Evolutionary conservation across 768 basidiomycete genomes (phyloP), one percentile per base, ranked within the genome.

Genomic region (Sarcodon sp.): DNA sequence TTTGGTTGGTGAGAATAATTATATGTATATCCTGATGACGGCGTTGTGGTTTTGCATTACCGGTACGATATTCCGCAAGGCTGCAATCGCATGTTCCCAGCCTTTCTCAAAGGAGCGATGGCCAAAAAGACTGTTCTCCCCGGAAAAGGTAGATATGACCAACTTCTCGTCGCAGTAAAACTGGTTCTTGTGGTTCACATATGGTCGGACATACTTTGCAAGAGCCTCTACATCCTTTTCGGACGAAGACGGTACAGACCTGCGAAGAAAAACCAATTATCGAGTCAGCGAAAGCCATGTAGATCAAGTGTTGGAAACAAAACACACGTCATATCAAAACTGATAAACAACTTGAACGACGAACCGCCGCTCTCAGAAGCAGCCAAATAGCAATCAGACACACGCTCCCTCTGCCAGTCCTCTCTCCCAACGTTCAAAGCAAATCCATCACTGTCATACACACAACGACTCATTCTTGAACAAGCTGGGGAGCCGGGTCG

Each of bases 381-480:
- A 33, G 80, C 77, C 39, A 69, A 57, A 57, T 77, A 86, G 37
- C 54, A 55, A 15, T 53, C 54, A 1, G 35, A 15, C 2, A 58
- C 55, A 3, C 58, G 53, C 6, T 46, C 48, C 16, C 34, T 47
- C 38, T 61, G 61, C 61, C 60, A 62, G 6, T 53, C 47, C 34
- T 62, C 61, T 1, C 34, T 31, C 2, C 61, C 61, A 3, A 61
- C 47, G 21, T 62, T 61, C 9, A 62, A 50, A 10, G 53, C 56
- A 33, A 57, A 59, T 3, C 48, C 57, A 32, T 59, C 58, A 35
- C 58, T 59, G 18, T 12, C 9, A 18, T 16, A 7, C n/a, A 33
- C 27, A 13, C 16, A 15, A 36, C 41, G 32, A 27, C n/a, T n/a
- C n/a, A 32, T 1, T 3, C 21, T 27, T 27, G 21, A 27, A 27